phyloP scores from a whole-genome alignment of 148 eudicot genomes.

The Vaccinium darrowii region DNA sequence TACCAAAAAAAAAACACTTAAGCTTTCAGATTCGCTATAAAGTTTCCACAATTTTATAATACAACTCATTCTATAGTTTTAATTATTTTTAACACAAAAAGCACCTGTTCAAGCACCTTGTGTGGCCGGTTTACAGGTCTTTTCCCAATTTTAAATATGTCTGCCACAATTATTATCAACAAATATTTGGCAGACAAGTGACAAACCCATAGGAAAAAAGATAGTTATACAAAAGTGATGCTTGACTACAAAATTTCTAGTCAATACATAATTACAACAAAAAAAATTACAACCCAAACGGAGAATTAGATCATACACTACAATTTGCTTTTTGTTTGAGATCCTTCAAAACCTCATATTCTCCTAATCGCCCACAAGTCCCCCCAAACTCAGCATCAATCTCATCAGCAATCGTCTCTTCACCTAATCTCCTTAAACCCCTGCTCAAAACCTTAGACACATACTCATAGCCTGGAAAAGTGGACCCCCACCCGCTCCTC shows the following conservation, averaged over 20 bases:
- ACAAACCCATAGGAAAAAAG: not conserved
- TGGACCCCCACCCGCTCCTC: constrained; percentile 58
- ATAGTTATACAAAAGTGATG: not conserved
- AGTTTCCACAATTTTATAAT: no score
- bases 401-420: constrained; percentile 52
- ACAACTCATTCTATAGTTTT: no score
- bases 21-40: no score
- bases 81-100: no score
- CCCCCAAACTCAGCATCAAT: constrained; percentile 47
- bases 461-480: constrained; percentile 66
- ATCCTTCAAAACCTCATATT: constrained; percentile 16
- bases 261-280: not conserved
- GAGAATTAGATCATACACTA: not conserved
- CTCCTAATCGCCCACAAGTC: constrained; percentile 42
- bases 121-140: no score
- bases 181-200: not conserved
- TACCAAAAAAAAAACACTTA: no score
- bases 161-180: not conserved
- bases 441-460: constrained; percentile 66
- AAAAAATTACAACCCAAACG: not conserved
- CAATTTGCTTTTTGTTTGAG: not conserved
- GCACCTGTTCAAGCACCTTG: no score
- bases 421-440: constrained; percentile 70
- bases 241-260: not conserved
- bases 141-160: no score